Percentiles rank a stretch among this genome's conserved stretches.
Conservation (phyloP, 352 stramenopile genomes). For the Lagenidium sp. region DNA sequence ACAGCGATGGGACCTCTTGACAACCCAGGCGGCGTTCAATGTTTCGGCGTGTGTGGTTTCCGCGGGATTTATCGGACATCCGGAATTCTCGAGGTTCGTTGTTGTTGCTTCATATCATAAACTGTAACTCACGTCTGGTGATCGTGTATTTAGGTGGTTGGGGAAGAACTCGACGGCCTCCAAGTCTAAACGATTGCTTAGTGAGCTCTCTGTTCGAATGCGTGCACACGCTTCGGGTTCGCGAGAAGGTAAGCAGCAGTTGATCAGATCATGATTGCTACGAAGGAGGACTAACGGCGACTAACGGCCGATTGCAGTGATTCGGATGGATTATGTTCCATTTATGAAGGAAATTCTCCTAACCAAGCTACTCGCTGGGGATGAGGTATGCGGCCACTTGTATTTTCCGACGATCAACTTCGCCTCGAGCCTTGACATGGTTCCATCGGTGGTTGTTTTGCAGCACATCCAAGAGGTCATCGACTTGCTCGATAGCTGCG, state of each 20-base stretch:
- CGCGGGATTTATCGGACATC: constrained; percentile 81
- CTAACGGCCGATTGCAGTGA: constrained; percentile 57
- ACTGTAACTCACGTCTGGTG: too few relatives aligned
- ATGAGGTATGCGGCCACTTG: constrained; percentile 66
- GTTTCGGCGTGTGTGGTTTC: constrained; percentile 79
- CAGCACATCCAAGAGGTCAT: constrained; percentile 89
- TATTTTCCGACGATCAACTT: too few relatives aligned
- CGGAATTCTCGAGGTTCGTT: constrained; percentile 85
- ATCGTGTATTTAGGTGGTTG: constrained; percentile 88
- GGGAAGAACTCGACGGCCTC: constrained; percentile 95
- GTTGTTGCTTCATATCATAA: too few relatives aligned
- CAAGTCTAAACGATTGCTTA: constrained; percentile 94
- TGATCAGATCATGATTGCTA: too few relatives aligned
- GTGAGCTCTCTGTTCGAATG: constrained; percentile 96
- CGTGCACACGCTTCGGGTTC: constrained; percentile 75
- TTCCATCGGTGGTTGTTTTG: too few relatives aligned
- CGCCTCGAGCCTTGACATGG: too few relatives aligned
- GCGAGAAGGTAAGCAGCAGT: constrained; percentile 40
- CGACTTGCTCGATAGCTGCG: constrained; percentile 94
- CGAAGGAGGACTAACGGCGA: too few relatives aligned
- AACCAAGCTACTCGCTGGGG: constrained; percentile 59
- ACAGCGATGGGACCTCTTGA: constrained; percentile 94
- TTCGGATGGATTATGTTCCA: constrained; percentile 82
- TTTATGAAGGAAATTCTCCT: constrained; percentile 89
- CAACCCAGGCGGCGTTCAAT: constrained; percentile 87